Evolutionary conservation across 768 basidiomycete species (phyloP).

Genomic region (Hypholoma sublateritium): DNA sequence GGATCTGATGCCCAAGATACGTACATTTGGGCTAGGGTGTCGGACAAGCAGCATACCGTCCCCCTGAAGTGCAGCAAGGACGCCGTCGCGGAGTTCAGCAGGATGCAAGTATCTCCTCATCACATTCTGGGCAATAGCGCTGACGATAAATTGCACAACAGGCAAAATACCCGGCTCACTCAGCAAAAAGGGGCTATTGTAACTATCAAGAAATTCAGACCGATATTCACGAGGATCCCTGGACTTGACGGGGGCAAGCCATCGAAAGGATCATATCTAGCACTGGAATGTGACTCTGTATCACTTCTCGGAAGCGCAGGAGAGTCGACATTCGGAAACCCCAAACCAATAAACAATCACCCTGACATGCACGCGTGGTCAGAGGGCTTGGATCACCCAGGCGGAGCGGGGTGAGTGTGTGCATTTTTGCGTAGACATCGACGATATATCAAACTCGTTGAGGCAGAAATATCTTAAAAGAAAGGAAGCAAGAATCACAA

Average conservation of each 20-base stretch:
- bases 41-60: conserved; percentile 53
- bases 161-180: conserved; percentile 34
- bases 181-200: conserved; percentile 47
- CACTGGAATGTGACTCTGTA: conserved; percentile 52
- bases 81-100: conserved; percentile 42
- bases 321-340: conserved; percentile 51
- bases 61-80: conserved; percentile 55
- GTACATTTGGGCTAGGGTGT: conserved; percentile 61
- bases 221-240: conserved; percentile 55
- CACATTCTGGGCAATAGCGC: not conserved
- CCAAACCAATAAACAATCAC: conserved; percentile 44
- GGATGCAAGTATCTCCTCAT: conserved; percentile 27
- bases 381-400: conserved; percentile 51
- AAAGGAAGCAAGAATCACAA: conserved; percentile 10
- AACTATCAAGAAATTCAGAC: conserved; percentile 47
- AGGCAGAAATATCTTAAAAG: conserved; percentile 35
- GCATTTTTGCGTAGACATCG: not conserved
- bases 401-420: conserved; percentile 57
- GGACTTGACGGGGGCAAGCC: conserved; percentile 36
- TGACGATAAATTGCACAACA: not conserved
- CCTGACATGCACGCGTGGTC: conserved; percentile 50
- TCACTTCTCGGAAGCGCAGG: conserved; percentile 40
- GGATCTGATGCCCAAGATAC: conserved; percentile 35
- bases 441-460: conserved; percentile 29
- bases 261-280: conserved; percentile 40